Evolutionary conservation across 2,329 filamentous ascomycete species (phyloP).

Genomic region (Blumeria hordei): DNA sequence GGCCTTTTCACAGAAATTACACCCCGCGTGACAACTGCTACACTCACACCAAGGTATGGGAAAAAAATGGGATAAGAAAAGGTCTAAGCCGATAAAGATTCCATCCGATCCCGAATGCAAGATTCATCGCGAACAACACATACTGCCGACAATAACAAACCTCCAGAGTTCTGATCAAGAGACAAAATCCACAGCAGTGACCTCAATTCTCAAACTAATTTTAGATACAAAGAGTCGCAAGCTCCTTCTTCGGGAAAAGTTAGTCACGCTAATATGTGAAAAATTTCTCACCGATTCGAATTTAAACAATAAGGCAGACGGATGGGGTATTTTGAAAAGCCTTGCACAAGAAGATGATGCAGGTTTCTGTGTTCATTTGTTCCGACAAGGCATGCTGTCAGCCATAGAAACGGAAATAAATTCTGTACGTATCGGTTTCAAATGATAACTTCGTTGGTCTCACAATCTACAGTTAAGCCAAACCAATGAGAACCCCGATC

Average conservation of each 20-base stretch:
- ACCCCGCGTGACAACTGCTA: no score
- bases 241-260: conserved; percentile 38
- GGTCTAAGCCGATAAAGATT: no score
- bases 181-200: conserved; percentile 32
- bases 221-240: conserved; percentile 37
- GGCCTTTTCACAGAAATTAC: no score
- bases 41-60: no score
- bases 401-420: conserved; percentile 31
- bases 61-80: no score
- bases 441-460: neutral
- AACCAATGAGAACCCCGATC: conserved; percentile 14
- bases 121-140: conserved; percentile 35
- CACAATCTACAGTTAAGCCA: conserved; percentile 12
- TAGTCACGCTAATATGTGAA: conserved; percentile 36
- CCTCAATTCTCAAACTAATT: conserved; percentile 35
- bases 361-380: conserved; percentile 42
- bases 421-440: conserved; percentile 19
- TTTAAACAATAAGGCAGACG: conserved; percentile 37
- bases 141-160: conserved; percentile 36
- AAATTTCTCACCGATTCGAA: conserved; percentile 39
- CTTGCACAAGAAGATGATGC: conserved; percentile 38
- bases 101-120: conserved; percentile 33
- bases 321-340: conserved; percentile 41
- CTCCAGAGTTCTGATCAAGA: conserved; percentile 33
- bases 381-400: conserved; percentile 33